phyloP scores from a whole-genome alignment of 208 protist species.

The Acanthamoeba polyphaga region DNA sequence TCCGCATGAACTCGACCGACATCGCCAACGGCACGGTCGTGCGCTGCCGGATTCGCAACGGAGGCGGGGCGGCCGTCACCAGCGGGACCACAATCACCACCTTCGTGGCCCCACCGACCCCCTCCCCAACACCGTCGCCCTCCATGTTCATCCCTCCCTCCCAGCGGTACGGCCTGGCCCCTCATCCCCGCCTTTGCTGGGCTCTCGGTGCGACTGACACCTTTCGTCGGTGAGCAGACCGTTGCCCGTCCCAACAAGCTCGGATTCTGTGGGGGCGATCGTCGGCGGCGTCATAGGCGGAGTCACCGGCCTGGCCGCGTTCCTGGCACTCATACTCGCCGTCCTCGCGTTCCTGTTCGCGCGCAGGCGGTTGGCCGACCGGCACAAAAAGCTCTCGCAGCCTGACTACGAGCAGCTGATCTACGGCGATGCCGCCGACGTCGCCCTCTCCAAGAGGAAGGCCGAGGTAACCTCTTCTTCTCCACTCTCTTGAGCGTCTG shows the following conservation, averaged over 20 bases:
- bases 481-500: not conserved
- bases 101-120: not conserved
- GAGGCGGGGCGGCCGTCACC: constrained; percentile 31
- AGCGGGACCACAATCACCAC: not conserved
- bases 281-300: constrained; percentile 29
- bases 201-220: not conserved
- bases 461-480: not conserved
- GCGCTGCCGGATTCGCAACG: constrained; percentile 46
- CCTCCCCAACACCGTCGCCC: not conserved
- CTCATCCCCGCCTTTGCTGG: not conserved
- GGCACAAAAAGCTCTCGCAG: constrained; percentile 13
- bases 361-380: not conserved
- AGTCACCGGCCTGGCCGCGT: not conserved
- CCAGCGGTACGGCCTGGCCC: not conserved
- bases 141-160: not conserved
- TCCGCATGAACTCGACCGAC: constrained; percentile 57
- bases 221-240: not conserved
- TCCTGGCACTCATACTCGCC: not conserved
- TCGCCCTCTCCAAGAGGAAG: constrained; percentile 14
- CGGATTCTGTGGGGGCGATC: not conserved
- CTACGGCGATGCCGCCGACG: not conserved
- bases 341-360: not conserved
- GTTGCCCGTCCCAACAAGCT: not conserved
- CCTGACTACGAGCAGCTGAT: constrained; percentile 33
- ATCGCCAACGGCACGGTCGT: constrained; percentile 37